Base-by-base conservation (phyloP, 2,329 filamentous ascomycete species). In the Beauveria caledonica region DNA sequence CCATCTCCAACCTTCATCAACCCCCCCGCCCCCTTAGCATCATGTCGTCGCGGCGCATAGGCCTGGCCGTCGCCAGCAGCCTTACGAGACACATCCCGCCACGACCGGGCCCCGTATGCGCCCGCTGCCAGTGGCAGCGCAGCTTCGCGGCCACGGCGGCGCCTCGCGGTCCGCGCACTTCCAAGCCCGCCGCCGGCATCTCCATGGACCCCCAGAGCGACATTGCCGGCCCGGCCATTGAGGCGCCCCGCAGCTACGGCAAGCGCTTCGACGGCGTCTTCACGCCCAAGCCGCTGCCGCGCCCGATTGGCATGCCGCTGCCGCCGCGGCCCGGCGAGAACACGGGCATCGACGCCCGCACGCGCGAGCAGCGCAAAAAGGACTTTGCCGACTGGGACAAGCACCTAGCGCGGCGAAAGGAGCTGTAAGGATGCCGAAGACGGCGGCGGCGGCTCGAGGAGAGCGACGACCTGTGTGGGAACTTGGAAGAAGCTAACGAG, bases 331-430 rank as follows among this genome's bases (percentile, higher is more conserved):
- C 84, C 13, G 91, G 91, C 62, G 86, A 97, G 72, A 97, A 97
- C 74, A 87, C 86, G 1, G 92, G 92, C 58, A 73, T 89, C 63
- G 90, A 95, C 68, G 69, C 66, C 19, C 85, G 92, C 45, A 80
- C 86, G 1, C 72, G 89, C 63, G 78, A 78, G 63, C 80, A 96
- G 74, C 84, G 85, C 54, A 82, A 86, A 45, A 85, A 90, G 64
- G 92, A 96, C 70, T 91, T 96, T 70, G 85, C 90, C 64, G 80
- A 94, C 74, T 92, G 90, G 69, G 87, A 94, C 62, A 92, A 90
- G 73, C 92, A 97, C 71, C 75, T 97, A 8, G 80, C 83, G 64
- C 83, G 86, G 65, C 84, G 93, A 64, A 82, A 89, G 66, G 80
- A 90, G 70, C 78, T 97, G 88, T 92, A 80, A 65, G 79, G 55